Conservation (phyloP, 2,329 filamentous ascomycete genomes). For the Fusarium proliferatum region DNA sequence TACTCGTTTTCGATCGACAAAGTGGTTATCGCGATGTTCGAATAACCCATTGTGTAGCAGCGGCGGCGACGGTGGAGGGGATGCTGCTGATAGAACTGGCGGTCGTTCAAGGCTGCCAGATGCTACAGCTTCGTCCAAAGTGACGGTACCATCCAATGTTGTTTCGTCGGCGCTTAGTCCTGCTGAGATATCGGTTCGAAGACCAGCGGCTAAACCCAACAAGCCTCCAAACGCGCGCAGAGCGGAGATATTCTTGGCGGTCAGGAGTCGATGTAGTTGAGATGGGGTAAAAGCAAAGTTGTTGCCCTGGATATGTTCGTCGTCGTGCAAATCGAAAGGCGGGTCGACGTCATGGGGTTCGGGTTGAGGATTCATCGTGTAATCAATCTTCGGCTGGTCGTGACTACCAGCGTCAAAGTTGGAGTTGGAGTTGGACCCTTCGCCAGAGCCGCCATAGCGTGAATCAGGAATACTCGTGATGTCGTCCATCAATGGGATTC, state of each 20-base stretch:
- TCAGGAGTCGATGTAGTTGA: constrained; percentile 64
- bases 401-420: constrained; percentile 15
- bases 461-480: constrained; percentile 40
- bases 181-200: constrained; percentile 59
- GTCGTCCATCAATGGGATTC: constrained; percentile 45
- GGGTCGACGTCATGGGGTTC: constrained; percentile 4
- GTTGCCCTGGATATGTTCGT: constrained; percentile 50
- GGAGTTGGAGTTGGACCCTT: constrained; percentile 27
- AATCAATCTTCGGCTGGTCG: constrained; percentile 16
- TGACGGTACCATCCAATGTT: constrained; percentile 55
- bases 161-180: constrained; percentile 65
- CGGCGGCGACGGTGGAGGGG: constrained; percentile 35
- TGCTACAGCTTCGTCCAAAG: constrained; percentile 61
- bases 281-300: constrained; percentile 65
- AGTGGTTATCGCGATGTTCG: constrained; percentile 43
- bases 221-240: constrained; percentile 65
- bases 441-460: constrained; percentile 35
- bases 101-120: constrained; percentile 50
- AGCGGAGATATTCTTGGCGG: constrained; percentile 60
- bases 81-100: constrained; percentile 38
- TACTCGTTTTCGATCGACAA: constrained; percentile 72
- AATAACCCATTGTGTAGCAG: constrained; percentile 46
- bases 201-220: constrained; percentile 61
- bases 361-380: constrained; percentile 14
- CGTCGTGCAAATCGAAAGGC: constrained; percentile 44